Evolutionary conservation across 495 filamentous ascomycete genomes (phyloP).

Genomic region (Alectoria sarmentosa): DNA sequence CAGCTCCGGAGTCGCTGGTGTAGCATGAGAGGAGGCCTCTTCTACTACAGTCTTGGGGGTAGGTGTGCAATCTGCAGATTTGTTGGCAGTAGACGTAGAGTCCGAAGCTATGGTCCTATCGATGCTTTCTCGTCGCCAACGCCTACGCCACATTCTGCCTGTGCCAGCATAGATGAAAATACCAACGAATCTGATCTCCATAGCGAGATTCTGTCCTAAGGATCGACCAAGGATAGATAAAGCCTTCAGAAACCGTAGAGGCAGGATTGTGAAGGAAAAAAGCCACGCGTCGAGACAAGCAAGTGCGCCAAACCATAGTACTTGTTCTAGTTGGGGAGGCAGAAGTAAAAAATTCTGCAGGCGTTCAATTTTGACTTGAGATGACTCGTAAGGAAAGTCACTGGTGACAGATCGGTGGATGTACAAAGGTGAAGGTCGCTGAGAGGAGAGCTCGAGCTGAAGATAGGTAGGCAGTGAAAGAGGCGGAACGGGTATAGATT

Average conservation of each 20-base stretch:
- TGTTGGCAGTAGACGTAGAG: slow-evolving; percentile 1
- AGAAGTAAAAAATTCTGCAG: slow-evolving; percentile 84
- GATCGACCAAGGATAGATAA: slow-evolving; percentile 66
- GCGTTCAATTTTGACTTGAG: slow-evolving; percentile 89
- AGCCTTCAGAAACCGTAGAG: slow-evolving; percentile 82
- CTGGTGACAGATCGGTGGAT: slow-evolving; percentile 66
- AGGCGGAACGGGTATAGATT: slow-evolving; percentile 71
- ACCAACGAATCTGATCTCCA: slow-evolving; percentile 60
- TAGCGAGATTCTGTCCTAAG: slow-evolving; percentile 56
- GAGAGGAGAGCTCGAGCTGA: slow-evolving; percentile 78
- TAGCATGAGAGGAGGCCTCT: slow-evolving; percentile 1
- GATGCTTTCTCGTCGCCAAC: slow-evolving; percentile 29
- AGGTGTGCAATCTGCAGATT: background rate
- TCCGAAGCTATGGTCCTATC: background rate
- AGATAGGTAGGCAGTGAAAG: slow-evolving; percentile 82
- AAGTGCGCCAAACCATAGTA: slow-evolving; percentile 78
- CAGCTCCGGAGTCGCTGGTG: slow-evolving; percentile 5
- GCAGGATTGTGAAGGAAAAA: slow-evolving; percentile 90
- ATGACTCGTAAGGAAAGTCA: slow-evolving; percentile 90
- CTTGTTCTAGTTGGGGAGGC: slow-evolving; percentile 74
- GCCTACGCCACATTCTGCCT: slow-evolving; percentile 67
- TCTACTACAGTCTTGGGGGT: slow-evolving; percentile 1
- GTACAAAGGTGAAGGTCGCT: slow-evolving; percentile 77
- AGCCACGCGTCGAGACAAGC: slow-evolving; percentile 97
- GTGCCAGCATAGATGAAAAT: slow-evolving; percentile 68